Conservation (phyloP, 768 basidiomycete genomes). For the Lentinula raphanica region DNA sequence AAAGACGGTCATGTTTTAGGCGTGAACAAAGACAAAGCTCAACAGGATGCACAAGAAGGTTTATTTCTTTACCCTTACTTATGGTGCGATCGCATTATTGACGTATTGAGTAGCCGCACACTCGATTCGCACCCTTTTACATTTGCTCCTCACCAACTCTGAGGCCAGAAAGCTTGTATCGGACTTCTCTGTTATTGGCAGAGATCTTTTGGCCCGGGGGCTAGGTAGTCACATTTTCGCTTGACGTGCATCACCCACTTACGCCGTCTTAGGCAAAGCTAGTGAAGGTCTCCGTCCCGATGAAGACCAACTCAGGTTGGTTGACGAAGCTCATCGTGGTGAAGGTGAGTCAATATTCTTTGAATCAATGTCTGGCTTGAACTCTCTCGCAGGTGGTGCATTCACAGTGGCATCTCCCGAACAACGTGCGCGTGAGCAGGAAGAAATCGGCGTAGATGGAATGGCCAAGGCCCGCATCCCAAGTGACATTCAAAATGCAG, state of each 20-base stretch:
- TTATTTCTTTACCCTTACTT: conserved; percentile 8
- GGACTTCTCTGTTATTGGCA: conserved; percentile 72
- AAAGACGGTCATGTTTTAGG: conserved; percentile 32
- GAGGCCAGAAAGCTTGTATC: conserved; percentile 86
- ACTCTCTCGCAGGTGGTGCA: conserved; percentile 11
- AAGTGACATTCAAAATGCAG: conserved; percentile 12
- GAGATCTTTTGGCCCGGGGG: conserved; percentile 76
- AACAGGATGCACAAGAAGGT: conserved; percentile 64
- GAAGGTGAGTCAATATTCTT: background rate
- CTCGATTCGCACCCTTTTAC: conserved; percentile 84
- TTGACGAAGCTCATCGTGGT: conserved; percentile 64
- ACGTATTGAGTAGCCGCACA: conserved; percentile 50
- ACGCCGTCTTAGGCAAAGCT: conserved; percentile 38
- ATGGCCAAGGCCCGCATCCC: conserved; percentile 1
- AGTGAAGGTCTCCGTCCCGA: conserved; percentile 65
- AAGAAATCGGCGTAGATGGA: conserved; percentile 14
- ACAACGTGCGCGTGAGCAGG: conserved; percentile 14
- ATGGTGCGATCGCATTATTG: background rate
- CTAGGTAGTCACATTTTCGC: conserved; percentile 24
- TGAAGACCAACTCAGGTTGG: conserved; percentile 51
- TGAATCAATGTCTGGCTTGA: conserved; percentile 15
- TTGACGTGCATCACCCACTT: background rate
- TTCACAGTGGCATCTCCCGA: background rate
- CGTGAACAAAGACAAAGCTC: conserved; percentile 49
- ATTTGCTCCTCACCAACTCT: conserved; percentile 87